Percentiles rank a stretch among this genome's conserved stretches.
phyloP scores from a whole-genome alignment of 768 basidiomycete species.

The Atractiella rhizophila region DNA sequence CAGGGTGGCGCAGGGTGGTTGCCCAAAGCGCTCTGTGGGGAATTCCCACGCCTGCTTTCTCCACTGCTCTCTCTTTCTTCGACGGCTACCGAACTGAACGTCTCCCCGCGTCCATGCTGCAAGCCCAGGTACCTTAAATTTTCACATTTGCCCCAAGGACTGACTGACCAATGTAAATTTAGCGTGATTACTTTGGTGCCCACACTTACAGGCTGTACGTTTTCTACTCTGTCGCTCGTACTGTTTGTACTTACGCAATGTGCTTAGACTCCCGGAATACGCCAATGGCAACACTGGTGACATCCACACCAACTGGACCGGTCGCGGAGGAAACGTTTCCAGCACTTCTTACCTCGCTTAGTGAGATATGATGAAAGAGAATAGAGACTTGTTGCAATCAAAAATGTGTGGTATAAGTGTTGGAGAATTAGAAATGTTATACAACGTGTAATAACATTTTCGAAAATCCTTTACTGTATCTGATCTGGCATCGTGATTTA shows the following conservation, averaged over 20 bases:
- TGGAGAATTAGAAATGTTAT: too few relatives aligned
- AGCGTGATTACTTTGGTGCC: constrained; percentile 89
- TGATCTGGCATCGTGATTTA: too few relatives aligned
- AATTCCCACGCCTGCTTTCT: constrained; percentile 89
- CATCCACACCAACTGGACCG: constrained; percentile 93
- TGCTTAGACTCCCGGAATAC: constrained; percentile 40
- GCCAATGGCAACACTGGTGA: constrained; percentile 34
- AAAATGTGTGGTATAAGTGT: too few relatives aligned
- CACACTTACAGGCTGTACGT: background rate
- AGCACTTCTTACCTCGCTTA: constrained; percentile 58
- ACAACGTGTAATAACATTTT: too few relatives aligned
- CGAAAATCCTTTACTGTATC: too few relatives aligned
- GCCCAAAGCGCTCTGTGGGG: constrained; percentile 95
- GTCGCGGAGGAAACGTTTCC: constrained; percentile 82
- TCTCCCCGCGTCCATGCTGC: constrained; percentile 77
- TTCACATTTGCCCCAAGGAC: background rate
- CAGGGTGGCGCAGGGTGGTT: constrained; percentile 89
- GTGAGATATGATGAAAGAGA: too few relatives aligned
- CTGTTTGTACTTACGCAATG: background rate
- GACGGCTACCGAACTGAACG: constrained; percentile 93
- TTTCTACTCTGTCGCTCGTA: background rate
- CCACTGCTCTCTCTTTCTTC: constrained; percentile 93
- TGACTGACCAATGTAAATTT: background rate
- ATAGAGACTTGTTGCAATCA: too few relatives aligned
- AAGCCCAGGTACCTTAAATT: constrained; percentile 43